A percentile compares a stretch with the other conserved stretches of the same genome.
These are phyloP conservation scores for Brassica nigra DNA, from an alignment of 345 rosid genomes.

Conservation along the genomic window DNA sequence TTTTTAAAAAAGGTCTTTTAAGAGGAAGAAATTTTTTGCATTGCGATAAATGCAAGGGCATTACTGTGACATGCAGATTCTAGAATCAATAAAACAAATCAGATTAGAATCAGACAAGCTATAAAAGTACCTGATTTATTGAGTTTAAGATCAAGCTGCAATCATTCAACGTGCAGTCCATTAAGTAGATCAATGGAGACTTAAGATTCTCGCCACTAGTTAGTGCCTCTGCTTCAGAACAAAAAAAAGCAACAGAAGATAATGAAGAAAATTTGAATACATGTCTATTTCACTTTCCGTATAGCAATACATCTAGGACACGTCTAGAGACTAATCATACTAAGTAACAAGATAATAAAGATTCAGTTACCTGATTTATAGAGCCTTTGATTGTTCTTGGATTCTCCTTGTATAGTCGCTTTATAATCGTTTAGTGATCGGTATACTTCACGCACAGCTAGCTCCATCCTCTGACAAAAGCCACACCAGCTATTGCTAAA, in stretches of 20 bases:
- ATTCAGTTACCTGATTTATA: constrained; percentile 46
- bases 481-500: constrained; percentile 90
- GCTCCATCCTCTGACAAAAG: constrained; percentile 94
- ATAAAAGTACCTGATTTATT: constrained; percentile 57
- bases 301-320: neutral
- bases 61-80: constrained; percentile 12
- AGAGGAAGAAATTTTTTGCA: constrained; percentile 2
- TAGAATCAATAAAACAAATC: neutral
- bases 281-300: constrained; percentile 3
- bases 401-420: constrained; percentile 46
- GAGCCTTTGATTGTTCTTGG: constrained; percentile 41
- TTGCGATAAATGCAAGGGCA: neutral
- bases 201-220: constrained; percentile 36
- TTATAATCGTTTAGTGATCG: constrained; percentile 61
- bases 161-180: constrained; percentile 93
- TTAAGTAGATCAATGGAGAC: constrained; percentile 67
- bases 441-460: constrained; percentile 79
- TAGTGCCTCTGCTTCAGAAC: constrained; percentile 27
- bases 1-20: neutral
- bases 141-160: constrained; percentile 76
- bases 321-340: neutral
- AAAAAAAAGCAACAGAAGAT: neutral
- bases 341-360: neutral
- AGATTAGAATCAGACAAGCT: constrained; percentile 5
- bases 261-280: neutral